Conservation (phyloP, 1,139 yeast species). For the Hanseniaspora uvarum region DNA sequence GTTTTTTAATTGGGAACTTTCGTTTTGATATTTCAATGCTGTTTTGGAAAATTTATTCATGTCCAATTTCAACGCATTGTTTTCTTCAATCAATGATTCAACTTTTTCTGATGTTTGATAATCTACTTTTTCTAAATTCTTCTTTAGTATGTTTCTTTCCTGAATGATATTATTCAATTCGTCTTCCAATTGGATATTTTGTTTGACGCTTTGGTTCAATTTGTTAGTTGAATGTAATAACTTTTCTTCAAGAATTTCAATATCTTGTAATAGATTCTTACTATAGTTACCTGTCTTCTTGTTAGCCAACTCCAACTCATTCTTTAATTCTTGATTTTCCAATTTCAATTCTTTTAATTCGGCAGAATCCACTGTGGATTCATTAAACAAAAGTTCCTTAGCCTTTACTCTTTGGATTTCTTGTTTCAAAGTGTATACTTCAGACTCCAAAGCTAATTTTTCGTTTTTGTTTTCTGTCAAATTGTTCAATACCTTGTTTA, state of each 20-base stretch:
- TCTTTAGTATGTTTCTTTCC: conserved; percentile 2
- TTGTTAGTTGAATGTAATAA: not conserved
- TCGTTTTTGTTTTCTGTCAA: not conserved
- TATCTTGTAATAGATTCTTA: conserved; percentile 22
- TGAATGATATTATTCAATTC: not conserved
- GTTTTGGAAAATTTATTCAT: conserved; percentile 25
- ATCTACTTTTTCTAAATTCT: conserved; percentile 13
- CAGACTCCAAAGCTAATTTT: not conserved
- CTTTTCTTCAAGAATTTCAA: conserved; percentile 17
- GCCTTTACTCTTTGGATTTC: not conserved
- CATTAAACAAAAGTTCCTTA: not conserved
- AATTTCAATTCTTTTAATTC: conserved; percentile 25
- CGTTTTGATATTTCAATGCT: conserved; percentile 25
- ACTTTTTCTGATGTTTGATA: conserved; percentile 20
- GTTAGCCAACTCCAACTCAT: conserved; percentile 13
- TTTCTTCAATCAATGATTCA: conserved; percentile 23
- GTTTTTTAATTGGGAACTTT: conserved; percentile 24
- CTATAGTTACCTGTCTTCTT: conserved; percentile 19
- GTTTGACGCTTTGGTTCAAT: conserved; percentile 5
- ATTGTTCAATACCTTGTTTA: not conserved
- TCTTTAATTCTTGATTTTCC: conserved; percentile 21
- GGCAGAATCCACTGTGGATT: not conserved
- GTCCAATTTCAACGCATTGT: conserved; percentile 21
- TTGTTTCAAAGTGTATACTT: conserved; percentile 1
- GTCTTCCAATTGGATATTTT: conserved; percentile 1